Evolutionary conservation across 129 eudicot species (phyloP).

Genomic region (Saussurea involucrata): DNA sequence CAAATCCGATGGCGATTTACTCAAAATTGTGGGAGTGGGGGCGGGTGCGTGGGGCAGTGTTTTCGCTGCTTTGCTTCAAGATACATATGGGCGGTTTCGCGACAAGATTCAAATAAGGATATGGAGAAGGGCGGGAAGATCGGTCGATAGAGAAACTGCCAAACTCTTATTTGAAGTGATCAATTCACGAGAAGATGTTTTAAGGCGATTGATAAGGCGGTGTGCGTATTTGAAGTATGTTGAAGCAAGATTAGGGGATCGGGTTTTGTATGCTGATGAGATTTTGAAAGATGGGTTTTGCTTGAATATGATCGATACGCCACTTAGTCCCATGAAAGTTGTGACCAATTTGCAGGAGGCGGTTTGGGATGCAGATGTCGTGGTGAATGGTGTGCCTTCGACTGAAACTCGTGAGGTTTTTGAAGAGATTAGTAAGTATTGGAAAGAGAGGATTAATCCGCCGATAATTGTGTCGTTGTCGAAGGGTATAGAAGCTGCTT

Average conservation of each 20-base stretch:
- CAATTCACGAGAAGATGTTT: constrained; percentile 57
- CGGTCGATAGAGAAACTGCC: constrained; percentile 49
- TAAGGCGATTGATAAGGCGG: constrained; percentile 53
- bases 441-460: constrained; percentile 73
- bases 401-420: constrained; percentile 62
- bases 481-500: constrained; percentile 90
- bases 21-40: constrained; percentile 58
- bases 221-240: constrained; percentile 67
- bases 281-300: constrained; percentile 67
- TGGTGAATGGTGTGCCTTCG: constrained; percentile 60
- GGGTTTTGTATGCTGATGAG: constrained; percentile 61
- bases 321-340: constrained; percentile 58
- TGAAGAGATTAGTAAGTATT: constrained; percentile 72
- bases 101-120: constrained; percentile 56
- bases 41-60: constrained; percentile 83
- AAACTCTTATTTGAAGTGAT: constrained; percentile 56
- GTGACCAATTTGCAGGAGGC: constrained; percentile 72
- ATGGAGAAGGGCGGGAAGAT: constrained; percentile 59
- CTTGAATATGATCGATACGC: constrained; percentile 63
- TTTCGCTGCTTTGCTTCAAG: constrained; percentile 61
- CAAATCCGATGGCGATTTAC: constrained; percentile 48
- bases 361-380: constrained; percentile 72
- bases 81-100: constrained; percentile 52
- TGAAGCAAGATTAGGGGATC: constrained; percentile 58
- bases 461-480: constrained; percentile 83